phyloP scores from a whole-genome alignment of 192 early-diverging fungal genomes.

The Backusella tarrabulga region DNA sequence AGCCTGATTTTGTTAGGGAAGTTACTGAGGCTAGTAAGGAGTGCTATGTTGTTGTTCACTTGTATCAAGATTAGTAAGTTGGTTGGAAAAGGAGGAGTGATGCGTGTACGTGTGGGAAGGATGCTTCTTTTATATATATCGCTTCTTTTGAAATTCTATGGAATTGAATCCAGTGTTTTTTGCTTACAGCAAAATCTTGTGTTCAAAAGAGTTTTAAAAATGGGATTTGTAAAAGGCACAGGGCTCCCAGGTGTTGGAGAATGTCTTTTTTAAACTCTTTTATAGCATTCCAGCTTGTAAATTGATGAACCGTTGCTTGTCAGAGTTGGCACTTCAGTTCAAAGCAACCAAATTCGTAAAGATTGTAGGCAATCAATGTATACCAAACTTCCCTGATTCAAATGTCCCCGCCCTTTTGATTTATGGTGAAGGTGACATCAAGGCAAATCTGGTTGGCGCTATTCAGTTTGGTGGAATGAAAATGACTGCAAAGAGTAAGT shows the following conservation, averaged over 20 bases:
- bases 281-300: constrained; percentile 78
- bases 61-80: constrained; percentile 62
- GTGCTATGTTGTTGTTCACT: constrained; percentile 59
- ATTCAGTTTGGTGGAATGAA: constrained; percentile 78
- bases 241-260: too few relatives aligned
- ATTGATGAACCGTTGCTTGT: constrained; percentile 76
- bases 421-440: constrained; percentile 86
- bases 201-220: background rate
- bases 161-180: background rate
- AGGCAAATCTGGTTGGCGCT: constrained; percentile 80
- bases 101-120: background rate
- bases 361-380: constrained; percentile 91
- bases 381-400: constrained; percentile 91
- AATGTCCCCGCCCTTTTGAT: constrained; percentile 89
- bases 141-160: too few relatives aligned
- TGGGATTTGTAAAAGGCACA: background rate
- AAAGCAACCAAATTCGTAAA: constrained; percentile 92
- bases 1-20: constrained; percentile 87
- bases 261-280: background rate
- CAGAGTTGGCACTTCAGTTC: constrained; percentile 71
- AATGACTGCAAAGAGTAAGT: constrained; percentile 64
- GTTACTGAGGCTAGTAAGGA: constrained; percentile 89
- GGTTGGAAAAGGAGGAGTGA: background rate
- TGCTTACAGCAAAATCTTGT: background rate
- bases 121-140: background rate